Evolutionary conservation across 129 eudicot genomes (phyloP), one percentile per base, ranked within the genome.

Genomic region (Mikania micrantha): DNA sequence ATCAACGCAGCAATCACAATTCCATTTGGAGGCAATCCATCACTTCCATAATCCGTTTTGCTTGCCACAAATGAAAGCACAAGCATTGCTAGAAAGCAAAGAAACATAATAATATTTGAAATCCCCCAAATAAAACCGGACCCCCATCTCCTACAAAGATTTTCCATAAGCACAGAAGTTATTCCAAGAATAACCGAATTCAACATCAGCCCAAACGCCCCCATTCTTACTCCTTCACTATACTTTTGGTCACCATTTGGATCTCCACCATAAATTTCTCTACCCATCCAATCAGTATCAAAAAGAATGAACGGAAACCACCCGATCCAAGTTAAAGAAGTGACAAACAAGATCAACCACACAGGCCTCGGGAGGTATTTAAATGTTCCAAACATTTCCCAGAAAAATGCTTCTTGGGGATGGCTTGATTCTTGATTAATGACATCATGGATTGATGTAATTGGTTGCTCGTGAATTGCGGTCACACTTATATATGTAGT

Each of bases 221-320:
- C 99, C 88, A 87, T 94, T 75, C 99, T 85, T 57, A 94, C 99
- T 48, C 99, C 99, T 24, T 44, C 54, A 53, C 81, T 85, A 62
- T 94, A 94, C 69, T 70, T 84, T 58, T 5, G 67, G 47, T 95
- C 99, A 11, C 81, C 90, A 47, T 65, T 85, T 10, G 99, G 99
- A 57, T 87, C 76, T 2, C 99, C 99, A n/a, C 95, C 85, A 50
- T 89, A 94, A 35, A 94, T 82, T 59, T 94, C 99, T 42, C 99
- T 85, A 58, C 99, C 99, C 96, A 94, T 86, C 99, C 99, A 94
- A 77, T 94, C 99, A 38, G 99, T 94, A 54, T 94, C 99, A 78
- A 86, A 94, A 19, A 94, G 93, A 76, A 79, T 78, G 71, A 94
- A 94, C 1, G 99, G 99, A 73, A 94, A 94, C 99, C 99, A 94